These are phyloP conservation scores for Ustilago crameri DNA, from an alignment of 1,284 basidiomycete species.

Conservation along the genomic window DNA sequence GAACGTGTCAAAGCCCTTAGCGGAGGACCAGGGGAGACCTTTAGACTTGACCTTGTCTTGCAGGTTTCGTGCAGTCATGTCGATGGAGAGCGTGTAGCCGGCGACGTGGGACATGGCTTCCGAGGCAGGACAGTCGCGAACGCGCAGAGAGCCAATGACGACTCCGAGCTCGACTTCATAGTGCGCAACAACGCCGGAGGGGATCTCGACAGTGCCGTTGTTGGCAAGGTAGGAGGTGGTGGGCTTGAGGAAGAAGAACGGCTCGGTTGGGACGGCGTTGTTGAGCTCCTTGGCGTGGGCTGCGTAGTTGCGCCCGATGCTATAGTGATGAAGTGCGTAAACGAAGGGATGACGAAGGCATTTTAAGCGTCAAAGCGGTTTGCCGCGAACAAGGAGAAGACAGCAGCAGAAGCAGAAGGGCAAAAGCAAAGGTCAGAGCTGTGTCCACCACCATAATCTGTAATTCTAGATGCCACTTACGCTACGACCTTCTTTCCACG, in stretches of 20 bases:
- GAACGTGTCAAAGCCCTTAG: conserved; percentile 90
- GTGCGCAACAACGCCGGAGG: conserved; percentile 83
- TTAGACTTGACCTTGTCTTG: conserved; percentile 92
- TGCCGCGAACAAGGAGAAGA: no score
- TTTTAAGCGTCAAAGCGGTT: no score
- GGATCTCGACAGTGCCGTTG: conserved; percentile 82
- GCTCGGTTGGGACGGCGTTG: conserved; percentile 89
- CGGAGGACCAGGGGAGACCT: conserved; percentile 92
- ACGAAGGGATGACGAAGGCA: background rate
- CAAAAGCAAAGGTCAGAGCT: background rate
- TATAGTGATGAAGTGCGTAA: conserved; percentile 12
- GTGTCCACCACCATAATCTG: no score
- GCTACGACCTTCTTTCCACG: conserved; percentile 53
- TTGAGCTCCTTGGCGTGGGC: conserved; percentile 92
- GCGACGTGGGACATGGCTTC: conserved; percentile 83
- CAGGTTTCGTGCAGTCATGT: conserved; percentile 94
- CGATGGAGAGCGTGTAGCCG: conserved; percentile 92
- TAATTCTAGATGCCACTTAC: no score
- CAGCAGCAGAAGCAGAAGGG: background rate
- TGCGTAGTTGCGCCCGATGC: conserved; percentile 70
- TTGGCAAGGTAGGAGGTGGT: conserved; percentile 87
- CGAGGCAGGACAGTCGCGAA: conserved; percentile 80
- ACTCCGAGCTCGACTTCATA: conserved; percentile 98
- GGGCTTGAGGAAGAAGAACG: conserved; percentile 98
- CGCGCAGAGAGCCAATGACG: conserved; percentile 83